These are phyloP conservation scores for Mycosarcoma mackinlayi DNA, from an alignment of 1,284 basidiomycete genomes.

Conservation along the genomic window DNA sequence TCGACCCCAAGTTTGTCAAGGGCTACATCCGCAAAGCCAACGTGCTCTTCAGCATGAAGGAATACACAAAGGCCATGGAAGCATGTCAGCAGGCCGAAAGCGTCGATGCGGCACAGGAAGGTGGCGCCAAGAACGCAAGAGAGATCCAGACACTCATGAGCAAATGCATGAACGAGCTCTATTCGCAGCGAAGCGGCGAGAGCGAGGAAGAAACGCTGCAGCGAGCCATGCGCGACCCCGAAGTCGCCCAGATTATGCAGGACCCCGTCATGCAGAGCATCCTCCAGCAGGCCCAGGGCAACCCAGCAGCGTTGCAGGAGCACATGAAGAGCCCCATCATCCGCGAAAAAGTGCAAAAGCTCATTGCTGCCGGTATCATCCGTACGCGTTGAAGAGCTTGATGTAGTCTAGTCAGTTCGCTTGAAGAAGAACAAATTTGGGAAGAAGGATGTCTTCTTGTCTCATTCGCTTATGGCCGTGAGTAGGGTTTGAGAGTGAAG, in stretches of 20 bases:
- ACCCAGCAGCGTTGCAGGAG: constrained; percentile 89
- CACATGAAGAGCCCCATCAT: constrained; percentile 92
- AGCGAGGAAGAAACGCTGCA: constrained; percentile 91
- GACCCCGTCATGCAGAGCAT: constrained; percentile 75
- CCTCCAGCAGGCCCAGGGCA: constrained; percentile 89
- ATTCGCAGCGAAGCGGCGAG: constrained; percentile 84
- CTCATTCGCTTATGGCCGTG: no score
- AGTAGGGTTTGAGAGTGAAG: background rate
- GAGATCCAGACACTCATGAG: constrained; percentile 56
- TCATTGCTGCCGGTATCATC: constrained; percentile 93
- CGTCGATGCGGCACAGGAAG: constrained; percentile 50
- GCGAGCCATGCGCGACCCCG: constrained; percentile 96
- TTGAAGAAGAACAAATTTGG: no score
- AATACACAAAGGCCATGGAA: constrained; percentile 78
- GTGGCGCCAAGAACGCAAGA: constrained; percentile 46
- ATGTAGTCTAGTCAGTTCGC: no score
- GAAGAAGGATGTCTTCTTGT: no score
- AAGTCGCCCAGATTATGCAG: constrained; percentile 80
- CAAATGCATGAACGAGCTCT: constrained; percentile 78
- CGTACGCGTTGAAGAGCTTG: constrained; percentile 59
- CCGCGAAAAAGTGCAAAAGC: constrained; percentile 86
- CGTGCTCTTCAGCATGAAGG: constrained; percentile 89
- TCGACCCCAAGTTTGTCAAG: constrained; percentile 81
- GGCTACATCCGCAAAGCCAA: constrained; percentile 94
- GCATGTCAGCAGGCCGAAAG: constrained; percentile 57